phyloP scores from a whole-genome alignment of 345 rosid genomes.

The Populus ilicifolia region DNA sequence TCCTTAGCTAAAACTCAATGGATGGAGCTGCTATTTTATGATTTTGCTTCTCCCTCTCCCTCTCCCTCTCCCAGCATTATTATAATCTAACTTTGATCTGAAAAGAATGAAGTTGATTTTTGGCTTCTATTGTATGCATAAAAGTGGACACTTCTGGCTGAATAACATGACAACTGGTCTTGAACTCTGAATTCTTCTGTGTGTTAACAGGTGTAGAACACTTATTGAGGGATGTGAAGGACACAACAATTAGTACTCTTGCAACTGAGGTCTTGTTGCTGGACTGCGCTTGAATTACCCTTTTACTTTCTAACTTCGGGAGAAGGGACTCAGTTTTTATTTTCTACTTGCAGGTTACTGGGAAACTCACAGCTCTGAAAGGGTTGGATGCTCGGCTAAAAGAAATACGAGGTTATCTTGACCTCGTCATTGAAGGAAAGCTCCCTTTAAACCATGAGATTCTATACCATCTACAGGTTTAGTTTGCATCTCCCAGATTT shows the following conservation, averaged over 20 bases:
- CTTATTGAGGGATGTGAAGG: slow-evolving; percentile 87
- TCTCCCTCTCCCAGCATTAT: not conserved
- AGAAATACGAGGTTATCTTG: slow-evolving; percentile 70
- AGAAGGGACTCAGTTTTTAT: not conserved
- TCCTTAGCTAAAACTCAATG: not conserved
- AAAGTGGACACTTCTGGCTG: not conserved
- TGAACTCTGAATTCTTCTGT: not conserved
- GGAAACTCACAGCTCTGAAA: slow-evolving; percentile 74
- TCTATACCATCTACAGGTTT: slow-evolving; percentile 81
- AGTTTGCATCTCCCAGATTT: not conserved
- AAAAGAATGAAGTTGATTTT: not conserved
- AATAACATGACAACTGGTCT: not conserved
- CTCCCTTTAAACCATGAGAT: slow-evolving; percentile 85
- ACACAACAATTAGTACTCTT: slow-evolving; percentile 81
- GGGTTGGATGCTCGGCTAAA: slow-evolving; percentile 77
- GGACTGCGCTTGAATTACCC: not conserved
- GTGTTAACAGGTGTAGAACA: slow-evolving; percentile 65
- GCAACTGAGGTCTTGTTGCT: slow-evolving; percentile 66
- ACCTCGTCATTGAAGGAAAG: slow-evolving; percentile 66
- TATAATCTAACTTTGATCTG: not conserved
- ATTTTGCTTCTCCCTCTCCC: not conserved
- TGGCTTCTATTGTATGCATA: not conserved
- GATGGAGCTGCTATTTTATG: not conserved
- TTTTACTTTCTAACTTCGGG: not conserved
- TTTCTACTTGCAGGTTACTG: slow-evolving; percentile 47